Percentiles rank a stretch among this genome's conserved stretches.
phyloP scores from a whole-genome alignment of 805 yeast genomes.

The Kodamaea kaohsiungensis region DNA sequence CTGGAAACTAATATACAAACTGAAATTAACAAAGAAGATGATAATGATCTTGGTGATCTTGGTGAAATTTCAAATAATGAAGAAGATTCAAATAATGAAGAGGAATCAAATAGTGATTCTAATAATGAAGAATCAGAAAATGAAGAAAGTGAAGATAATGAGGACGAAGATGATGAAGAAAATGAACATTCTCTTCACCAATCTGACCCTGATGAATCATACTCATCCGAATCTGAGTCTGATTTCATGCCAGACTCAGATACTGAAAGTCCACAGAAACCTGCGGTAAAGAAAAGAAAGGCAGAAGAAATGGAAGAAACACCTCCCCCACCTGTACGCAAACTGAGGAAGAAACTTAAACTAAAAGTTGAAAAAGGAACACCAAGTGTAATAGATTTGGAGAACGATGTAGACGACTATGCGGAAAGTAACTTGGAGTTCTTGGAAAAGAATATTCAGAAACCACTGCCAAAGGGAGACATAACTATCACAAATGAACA shows the following conservation, averaged over 20 bases:
- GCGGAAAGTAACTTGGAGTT: constrained; percentile 31
- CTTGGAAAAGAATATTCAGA: constrained; percentile 20
- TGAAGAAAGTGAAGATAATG: neutral
- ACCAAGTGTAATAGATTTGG: constrained; percentile 11
- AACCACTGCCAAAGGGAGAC: constrained; percentile 1
- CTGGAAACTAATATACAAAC: neutral
- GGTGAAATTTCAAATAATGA: neutral
- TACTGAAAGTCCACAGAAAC: constrained; percentile 3
- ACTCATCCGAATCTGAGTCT: constrained; percentile 2
- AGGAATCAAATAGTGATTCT: neutral
- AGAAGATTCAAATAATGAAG: neutral
- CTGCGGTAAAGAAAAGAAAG: constrained; percentile 1
- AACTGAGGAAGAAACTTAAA: constrained; percentile 6
- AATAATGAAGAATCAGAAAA: neutral
- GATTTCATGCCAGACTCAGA: constrained; percentile 9
- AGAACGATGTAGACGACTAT: constrained; percentile 32
- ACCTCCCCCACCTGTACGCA: constrained; percentile 1
- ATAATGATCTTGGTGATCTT: neutral
- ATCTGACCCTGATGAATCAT: constrained; percentile 7
- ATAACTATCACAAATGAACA: neutral
- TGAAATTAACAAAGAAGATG: neutral
- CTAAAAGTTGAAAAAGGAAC: constrained; percentile 4
- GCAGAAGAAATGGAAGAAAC: constrained; percentile 1
- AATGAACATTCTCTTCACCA: neutral
- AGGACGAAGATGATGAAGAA: neutral